phyloP scores from a whole-genome alignment of 2,329 filamentous ascomycete genomes.

The Xylaria multiplex region DNA sequence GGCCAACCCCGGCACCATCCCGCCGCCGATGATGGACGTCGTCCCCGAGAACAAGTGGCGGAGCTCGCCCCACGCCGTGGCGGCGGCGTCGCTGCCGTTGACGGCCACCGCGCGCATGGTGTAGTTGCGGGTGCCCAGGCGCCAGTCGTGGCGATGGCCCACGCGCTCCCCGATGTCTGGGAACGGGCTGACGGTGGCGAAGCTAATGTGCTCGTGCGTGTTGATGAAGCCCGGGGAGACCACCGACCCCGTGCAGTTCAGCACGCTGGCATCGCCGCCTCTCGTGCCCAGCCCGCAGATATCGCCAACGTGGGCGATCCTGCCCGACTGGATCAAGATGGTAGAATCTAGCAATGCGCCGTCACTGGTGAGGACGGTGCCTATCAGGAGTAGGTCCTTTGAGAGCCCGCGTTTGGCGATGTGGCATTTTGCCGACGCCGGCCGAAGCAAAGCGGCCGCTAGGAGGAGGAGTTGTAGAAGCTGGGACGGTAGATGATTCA shows the following conservation, averaged over 20 bases:
- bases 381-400: slow-evolving; percentile 49
- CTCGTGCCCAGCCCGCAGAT: slow-evolving; percentile 22
- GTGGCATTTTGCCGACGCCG: slow-evolving; percentile 28
- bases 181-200: slow-evolving; percentile 42
- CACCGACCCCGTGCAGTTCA: slow-evolving; percentile 43
- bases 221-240: slow-evolving; percentile 49
- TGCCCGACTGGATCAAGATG: slow-evolving; percentile 45
- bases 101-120: slow-evolving; percentile 37
- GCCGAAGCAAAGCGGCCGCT: slow-evolving; percentile 5
- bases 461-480: slow-evolving; percentile 6
- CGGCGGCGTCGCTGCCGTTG: slow-evolving; percentile 41
- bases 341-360: slow-evolving; percentile 40
- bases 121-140: slow-evolving; percentile 40
- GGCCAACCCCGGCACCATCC: slow-evolving; percentile 44
- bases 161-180: slow-evolving; percentile 40
- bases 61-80: slow-evolving; percentile 46
- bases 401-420: slow-evolving; percentile 36
- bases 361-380: slow-evolving; percentile 53
- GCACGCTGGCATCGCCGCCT: slow-evolving; percentile 33
- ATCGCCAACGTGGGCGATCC: slow-evolving; percentile 37
- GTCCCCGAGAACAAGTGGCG: slow-evolving; percentile 48
- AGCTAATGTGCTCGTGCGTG: slow-evolving; percentile 47
- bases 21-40: slow-evolving; percentile 45
- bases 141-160: slow-evolving; percentile 48
- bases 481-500: slow-evolving; percentile 1